Evolutionary conservation across 2,329 filamentous ascomycete species (phyloP).

Genomic region (Zymoseptoria tritici): DNA sequence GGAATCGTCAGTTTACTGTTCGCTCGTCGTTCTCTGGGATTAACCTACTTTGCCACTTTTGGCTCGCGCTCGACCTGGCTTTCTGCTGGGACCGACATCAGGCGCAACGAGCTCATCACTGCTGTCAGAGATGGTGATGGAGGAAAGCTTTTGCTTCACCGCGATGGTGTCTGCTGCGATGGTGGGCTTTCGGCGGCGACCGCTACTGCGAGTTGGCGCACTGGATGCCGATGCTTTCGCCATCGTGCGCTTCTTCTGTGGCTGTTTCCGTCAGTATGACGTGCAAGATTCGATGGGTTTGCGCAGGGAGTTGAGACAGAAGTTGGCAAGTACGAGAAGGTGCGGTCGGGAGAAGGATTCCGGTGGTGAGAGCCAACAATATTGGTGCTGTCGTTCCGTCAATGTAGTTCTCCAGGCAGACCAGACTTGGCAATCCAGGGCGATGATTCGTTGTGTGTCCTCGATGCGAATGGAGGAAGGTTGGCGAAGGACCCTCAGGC

Average conservation of each 20-base stretch:
- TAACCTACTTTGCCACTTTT: neutral
- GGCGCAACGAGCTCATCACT: slow-evolving; percentile 1
- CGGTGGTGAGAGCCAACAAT: neutral
- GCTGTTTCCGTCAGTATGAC: neutral
- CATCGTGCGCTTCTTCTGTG: neutral
- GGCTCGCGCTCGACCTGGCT: neutral
- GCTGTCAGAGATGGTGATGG: slow-evolving; percentile 8
- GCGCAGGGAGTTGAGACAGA: neutral
- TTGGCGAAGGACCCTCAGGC: neutral
- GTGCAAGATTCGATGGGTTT: neutral
- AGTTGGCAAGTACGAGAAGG: neutral
- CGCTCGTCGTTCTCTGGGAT: neutral
- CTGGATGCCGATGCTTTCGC: neutral
- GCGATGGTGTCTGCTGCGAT: slow-evolving; percentile 10
- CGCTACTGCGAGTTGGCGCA: neutral
- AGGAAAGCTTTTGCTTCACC: slow-evolving; percentile 9
- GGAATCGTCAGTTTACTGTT: neutral
- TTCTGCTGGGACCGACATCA: neutral
- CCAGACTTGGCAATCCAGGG: neutral
- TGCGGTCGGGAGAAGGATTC: neutral
- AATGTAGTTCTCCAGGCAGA: neutral
- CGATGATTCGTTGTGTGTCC: neutral
- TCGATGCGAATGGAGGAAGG: neutral
- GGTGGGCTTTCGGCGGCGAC: slow-evolving; percentile 3
- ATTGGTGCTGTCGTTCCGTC: neutral